These are phyloP conservation scores for Aspergillus pseudoterreus DNA, from an alignment of 2,329 filamentous ascomycete genomes.

Conservation along the genomic window DNA sequence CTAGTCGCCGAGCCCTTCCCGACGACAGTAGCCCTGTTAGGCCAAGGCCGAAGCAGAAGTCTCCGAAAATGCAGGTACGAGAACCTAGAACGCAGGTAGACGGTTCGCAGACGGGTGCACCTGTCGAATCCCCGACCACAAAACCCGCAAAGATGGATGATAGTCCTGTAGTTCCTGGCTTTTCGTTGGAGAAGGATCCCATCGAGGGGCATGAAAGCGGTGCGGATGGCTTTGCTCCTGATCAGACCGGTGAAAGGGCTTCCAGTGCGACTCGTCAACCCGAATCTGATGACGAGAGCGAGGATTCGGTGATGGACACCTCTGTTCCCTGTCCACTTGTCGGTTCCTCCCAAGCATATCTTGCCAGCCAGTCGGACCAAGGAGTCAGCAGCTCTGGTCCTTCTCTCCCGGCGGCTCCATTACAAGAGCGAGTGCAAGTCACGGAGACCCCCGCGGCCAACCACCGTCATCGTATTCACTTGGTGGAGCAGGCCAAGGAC, in stretches of 20 bases:
- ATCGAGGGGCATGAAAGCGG: not conserved
- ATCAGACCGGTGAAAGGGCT: not conserved
- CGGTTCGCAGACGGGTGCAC: not conserved
- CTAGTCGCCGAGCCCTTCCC: slow-evolving; percentile 17
- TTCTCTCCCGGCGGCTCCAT: slow-evolving; percentile 14
- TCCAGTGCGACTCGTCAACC: not conserved
- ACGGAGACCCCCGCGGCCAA: slow-evolving; percentile 24
- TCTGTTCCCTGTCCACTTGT: slow-evolving; percentile 30
- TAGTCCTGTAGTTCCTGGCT: not conserved
- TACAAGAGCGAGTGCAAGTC: slow-evolving; percentile 27
- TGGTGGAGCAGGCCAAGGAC: not conserved
- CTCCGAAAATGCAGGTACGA: not conserved
- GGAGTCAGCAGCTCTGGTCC: slow-evolving; percentile 19
- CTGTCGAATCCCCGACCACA: not conserved
- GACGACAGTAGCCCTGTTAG: slow-evolving; percentile 26
- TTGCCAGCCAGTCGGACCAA: slow-evolving; percentile 21
- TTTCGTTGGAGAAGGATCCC: not conserved
- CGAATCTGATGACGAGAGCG: slow-evolving; percentile 21
- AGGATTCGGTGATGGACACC: slow-evolving; percentile 35
- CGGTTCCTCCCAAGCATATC: slow-evolving; percentile 17
- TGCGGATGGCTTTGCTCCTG: not conserved
- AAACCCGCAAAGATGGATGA: not conserved
- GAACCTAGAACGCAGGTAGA: not conserved
- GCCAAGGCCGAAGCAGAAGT: not conserved
- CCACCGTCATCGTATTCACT: slow-evolving; percentile 4